phyloP scores from a whole-genome alignment of 768 basidiomycete species.

The Suillus variegatus region DNA sequence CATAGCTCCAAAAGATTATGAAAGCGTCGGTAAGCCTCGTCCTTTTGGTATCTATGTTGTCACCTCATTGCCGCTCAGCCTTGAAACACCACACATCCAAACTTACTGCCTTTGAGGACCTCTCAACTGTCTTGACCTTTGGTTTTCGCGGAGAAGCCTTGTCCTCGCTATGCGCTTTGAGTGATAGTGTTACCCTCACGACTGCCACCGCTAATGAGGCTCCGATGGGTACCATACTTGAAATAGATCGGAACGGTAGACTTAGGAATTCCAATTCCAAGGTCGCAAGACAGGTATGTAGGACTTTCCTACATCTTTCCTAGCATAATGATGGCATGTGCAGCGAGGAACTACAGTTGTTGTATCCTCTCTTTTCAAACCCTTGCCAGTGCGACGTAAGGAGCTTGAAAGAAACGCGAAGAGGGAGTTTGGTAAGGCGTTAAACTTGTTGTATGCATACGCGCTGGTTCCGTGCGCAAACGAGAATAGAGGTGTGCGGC shows the following conservation, averaged over 20 bases:
- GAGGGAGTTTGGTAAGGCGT: slow-evolving; percentile 84
- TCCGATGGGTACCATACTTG: slow-evolving; percentile 80
- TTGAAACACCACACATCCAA: slow-evolving; percentile 96
- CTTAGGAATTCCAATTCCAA: slow-evolving; percentile 53
- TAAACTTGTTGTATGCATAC: slow-evolving; percentile 84
- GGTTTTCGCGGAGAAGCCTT: slow-evolving; percentile 97
- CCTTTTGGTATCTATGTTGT: not conserved
- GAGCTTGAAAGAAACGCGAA: slow-evolving; percentile 89
- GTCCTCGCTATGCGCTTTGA: slow-evolving; percentile 87
- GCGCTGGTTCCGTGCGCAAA: slow-evolving; percentile 78
- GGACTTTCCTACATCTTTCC: not conserved
- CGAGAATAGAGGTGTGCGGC: slow-evolving; percentile 60
- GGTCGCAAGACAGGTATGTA: slow-evolving; percentile 74
- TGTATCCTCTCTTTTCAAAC: slow-evolving; percentile 70
- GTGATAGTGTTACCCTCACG: slow-evolving; percentile 64
- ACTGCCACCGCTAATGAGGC: slow-evolving; percentile 73
- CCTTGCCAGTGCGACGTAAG: slow-evolving; percentile 88
- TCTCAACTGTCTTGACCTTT: slow-evolving; percentile 75
- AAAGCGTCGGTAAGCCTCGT: slow-evolving; percentile 63
- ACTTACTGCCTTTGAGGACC: slow-evolving; percentile 71
- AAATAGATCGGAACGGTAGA: slow-evolving; percentile 67
- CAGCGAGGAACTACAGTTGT: slow-evolving; percentile 88
- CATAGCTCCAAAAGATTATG: slow-evolving; percentile 75
- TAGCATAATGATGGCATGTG: not conserved
- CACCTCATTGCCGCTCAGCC: slow-evolving; percentile 42